These are phyloP conservation scores for Aspergillus cejpii DNA, from an alignment of 2,329 filamentous ascomycete genomes.

Conservation along the genomic window DNA sequence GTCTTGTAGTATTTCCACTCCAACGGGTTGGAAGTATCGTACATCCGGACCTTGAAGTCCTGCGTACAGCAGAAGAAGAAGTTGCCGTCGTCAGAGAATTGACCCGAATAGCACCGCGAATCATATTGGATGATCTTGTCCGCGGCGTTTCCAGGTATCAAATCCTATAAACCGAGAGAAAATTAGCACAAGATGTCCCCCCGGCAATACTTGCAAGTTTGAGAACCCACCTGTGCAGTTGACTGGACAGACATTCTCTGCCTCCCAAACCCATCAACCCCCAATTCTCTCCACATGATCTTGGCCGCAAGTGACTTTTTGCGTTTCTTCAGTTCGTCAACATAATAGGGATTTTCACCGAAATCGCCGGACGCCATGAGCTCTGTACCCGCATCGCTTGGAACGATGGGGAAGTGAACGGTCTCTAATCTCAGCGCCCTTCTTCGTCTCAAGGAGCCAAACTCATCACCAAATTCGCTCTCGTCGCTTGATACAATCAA, in stretches of 20 bases:
- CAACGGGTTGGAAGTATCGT: slow-evolving; percentile 92
- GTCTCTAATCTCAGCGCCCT: slow-evolving; percentile 40
- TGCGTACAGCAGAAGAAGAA: slow-evolving; percentile 93
- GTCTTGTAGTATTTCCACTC: slow-evolving; percentile 96
- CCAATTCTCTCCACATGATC: slow-evolving; percentile 76
- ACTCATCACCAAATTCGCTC: slow-evolving; percentile 29
- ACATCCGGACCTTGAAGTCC: slow-evolving; percentile 93
- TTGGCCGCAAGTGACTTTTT: slow-evolving; percentile 58
- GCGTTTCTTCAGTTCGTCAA: slow-evolving; percentile 48
- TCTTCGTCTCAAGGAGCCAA: slow-evolving; percentile 36
- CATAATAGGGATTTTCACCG: slow-evolving; percentile 58
- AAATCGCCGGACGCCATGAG: slow-evolving; percentile 80
- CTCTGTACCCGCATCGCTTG: slow-evolving; percentile 66
- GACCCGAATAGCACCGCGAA: slow-evolving; percentile 82
- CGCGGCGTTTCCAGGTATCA: slow-evolving; percentile 69
- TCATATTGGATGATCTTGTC: slow-evolving; percentile 87
- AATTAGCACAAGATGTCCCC: neutral
- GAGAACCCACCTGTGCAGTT: slow-evolving; percentile 56
- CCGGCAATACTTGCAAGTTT: neutral
- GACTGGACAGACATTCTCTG: slow-evolving; percentile 58
- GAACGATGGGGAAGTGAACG: slow-evolving; percentile 70
- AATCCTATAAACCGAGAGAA: slow-evolving; percentile 45
- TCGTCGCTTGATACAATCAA: slow-evolving; percentile 17
- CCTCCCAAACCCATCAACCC: slow-evolving; percentile 54
- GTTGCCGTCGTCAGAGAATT: slow-evolving; percentile 94